Percentiles rank a stretch among this genome's conserved stretches.
phyloP scores from a whole-genome alignment of 768 basidiomycete genomes.

The Coprinellus micaceus region DNA sequence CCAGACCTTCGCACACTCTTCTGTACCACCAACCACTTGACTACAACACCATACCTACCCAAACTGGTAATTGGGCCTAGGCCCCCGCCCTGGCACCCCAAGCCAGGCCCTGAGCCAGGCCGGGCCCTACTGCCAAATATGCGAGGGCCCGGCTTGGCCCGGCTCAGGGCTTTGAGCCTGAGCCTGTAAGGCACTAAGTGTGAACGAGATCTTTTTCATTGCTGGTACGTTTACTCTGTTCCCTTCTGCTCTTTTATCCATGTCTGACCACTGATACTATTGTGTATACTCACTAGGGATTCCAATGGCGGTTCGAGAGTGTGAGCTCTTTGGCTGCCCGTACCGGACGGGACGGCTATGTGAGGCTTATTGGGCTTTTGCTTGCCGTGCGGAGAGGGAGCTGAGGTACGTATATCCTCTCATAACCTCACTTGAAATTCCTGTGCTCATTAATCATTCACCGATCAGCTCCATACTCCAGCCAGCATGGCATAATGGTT shows the following conservation, averaged over 20 bases:
- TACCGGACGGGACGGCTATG: background rate
- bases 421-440: background rate
- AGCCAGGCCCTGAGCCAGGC: too few species aligned
- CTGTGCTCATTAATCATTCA: background rate
- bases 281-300: background rate
- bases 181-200: too few species aligned
- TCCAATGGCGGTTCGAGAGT: background rate
- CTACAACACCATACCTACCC: too few species aligned
- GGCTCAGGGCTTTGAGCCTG: too few species aligned
- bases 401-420: background rate
- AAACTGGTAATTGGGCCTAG: too few species aligned
- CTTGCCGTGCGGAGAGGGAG: background rate
- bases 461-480: background rate
- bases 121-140: too few species aligned
- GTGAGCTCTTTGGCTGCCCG: background rate
- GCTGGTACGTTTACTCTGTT: background rate
- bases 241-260: background rate
- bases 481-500: background rate
- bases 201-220: background rate
- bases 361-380: background rate
- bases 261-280: background rate
- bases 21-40: too few species aligned
- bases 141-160: too few species aligned
- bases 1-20: too few species aligned
- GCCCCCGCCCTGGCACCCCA: too few species aligned